A percentile compares a stretch with the other conserved stretches of the same genome.
Conservation (phyloP, 176 grass and related monocot genomes). For the Carex cristatella region DNA sequence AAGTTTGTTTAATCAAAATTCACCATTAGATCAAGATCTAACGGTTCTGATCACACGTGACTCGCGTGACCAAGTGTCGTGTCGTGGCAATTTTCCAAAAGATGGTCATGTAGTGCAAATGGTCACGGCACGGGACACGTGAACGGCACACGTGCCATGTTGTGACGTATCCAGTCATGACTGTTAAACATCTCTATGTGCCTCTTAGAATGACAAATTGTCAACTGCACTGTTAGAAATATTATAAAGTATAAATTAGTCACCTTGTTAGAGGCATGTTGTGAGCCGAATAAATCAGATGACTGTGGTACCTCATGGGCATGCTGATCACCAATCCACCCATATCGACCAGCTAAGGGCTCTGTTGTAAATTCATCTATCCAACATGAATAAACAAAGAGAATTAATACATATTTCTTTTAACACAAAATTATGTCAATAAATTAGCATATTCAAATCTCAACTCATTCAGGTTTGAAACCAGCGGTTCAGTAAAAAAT, state of each 20-base stretch:
- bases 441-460: background rate
- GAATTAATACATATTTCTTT: background rate
- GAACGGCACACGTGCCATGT: too few relatives aligned
- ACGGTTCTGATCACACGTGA: too few relatives aligned
- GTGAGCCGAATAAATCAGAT: constrained; percentile 41
- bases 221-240: background rate
- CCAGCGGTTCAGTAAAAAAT: background rate
- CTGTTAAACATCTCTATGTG: too few relatives aligned
- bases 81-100: too few relatives aligned
- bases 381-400: constrained; percentile 20
- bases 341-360: constrained; percentile 31
- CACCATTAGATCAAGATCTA: too few relatives aligned
- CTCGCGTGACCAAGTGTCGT: too few relatives aligned
- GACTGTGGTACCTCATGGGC: constrained; percentile 11
- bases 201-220: background rate
- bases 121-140: too few relatives aligned
- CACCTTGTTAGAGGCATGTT: constrained; percentile 41
- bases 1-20: too few relatives aligned
- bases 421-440: background rate
- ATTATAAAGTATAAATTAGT: background rate
- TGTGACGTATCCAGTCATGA: too few relatives aligned
- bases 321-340: constrained; percentile 43
- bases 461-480: background rate
- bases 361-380: constrained; percentile 40
- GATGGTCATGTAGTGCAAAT: too few relatives aligned